Evolutionary conservation across 345 rosid genomes (phyloP).

Genomic region (Carallia brachiata): DNA sequence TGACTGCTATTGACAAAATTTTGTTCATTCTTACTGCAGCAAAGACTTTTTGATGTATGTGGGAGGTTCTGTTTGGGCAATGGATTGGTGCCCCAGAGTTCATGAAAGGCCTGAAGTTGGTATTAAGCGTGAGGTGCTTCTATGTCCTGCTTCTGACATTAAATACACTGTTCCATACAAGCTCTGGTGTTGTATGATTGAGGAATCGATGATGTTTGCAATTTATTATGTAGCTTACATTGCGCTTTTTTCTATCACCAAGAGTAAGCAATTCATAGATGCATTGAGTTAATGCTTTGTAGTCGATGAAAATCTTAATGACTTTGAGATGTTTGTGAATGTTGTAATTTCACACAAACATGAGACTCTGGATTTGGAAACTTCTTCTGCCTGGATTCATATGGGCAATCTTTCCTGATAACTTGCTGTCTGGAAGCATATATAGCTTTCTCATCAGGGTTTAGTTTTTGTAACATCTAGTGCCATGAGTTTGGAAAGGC

Average conservation of each 20-base stretch:
- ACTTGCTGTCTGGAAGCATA: not conserved
- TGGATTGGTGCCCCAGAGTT: slow-evolving; percentile 91
- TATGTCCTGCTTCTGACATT: not conserved
- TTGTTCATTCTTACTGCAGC: no score
- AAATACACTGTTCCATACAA: not conserved
- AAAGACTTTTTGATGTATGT: slow-evolving; percentile 74
- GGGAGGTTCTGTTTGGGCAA: slow-evolving; percentile 89
- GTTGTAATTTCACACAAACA: not conserved
- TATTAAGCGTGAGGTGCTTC: slow-evolving; percentile 67
- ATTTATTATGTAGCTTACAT: no score
- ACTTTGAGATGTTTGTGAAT: not conserved
- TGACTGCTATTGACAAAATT: not conserved
- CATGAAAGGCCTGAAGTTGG: slow-evolving; percentile 40
- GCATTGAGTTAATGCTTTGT: no score
- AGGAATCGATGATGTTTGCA: no score
- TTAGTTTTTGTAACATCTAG: no score
- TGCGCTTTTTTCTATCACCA: no score
- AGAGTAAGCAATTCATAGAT: no score
- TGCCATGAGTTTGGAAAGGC: no score
- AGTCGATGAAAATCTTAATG: no score
- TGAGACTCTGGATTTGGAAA: not conserved
- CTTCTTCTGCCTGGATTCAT: not conserved
- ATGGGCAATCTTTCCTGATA: not conserved
- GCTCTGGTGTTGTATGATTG: no score
- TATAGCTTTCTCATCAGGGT: not conserved